phyloP scores from a whole-genome alignment of 352 stramenopile genomes.

The Globisporangium rhizosaccharum region DNA sequence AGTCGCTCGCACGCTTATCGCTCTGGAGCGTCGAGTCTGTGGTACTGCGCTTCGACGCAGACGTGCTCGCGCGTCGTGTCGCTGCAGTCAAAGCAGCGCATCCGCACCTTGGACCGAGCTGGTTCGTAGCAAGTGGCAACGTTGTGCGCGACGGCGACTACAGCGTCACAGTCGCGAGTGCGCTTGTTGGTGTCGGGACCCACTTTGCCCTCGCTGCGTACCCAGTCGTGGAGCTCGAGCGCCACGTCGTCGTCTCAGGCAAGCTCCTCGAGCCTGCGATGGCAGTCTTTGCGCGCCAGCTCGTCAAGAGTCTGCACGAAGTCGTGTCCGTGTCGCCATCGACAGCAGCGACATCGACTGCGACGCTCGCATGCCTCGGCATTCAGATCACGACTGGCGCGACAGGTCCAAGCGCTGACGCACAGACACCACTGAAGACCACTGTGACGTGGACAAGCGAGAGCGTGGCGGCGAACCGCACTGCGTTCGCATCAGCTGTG shows the following conservation, averaged over 20 bases:
- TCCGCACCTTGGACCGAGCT: not conserved
- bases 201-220: conserved; percentile 6
- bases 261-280: conserved; percentile 38
- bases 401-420: not conserved
- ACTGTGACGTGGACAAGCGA: conserved; percentile 19
- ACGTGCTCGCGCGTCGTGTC: not conserved
- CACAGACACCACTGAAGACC: not conserved
- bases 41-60: conserved; percentile 7
- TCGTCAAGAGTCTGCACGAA: conserved; percentile 38
- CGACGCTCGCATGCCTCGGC: conserved; percentile 2
- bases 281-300: conserved; percentile 41
- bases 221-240: conserved; percentile 19
- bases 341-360: conserved; percentile 4
- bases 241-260: conserved; percentile 35
- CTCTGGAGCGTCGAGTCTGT: conserved; percentile 22
- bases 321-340: not conserved
- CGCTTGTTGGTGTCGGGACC: conserved; percentile 21
- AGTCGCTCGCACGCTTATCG: conserved; percentile 16
- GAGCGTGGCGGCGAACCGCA: conserved; percentile 22
- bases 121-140: conserved; percentile 6
- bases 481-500: conserved; percentile 34
- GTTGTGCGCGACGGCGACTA: conserved; percentile 20
- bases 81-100: not conserved
- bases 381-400: conserved; percentile 12
- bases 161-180: conserved; percentile 13